phyloP scores from a whole-genome alignment of 2,329 filamentous ascomycete species.

The Shiraia sp. region DNA sequence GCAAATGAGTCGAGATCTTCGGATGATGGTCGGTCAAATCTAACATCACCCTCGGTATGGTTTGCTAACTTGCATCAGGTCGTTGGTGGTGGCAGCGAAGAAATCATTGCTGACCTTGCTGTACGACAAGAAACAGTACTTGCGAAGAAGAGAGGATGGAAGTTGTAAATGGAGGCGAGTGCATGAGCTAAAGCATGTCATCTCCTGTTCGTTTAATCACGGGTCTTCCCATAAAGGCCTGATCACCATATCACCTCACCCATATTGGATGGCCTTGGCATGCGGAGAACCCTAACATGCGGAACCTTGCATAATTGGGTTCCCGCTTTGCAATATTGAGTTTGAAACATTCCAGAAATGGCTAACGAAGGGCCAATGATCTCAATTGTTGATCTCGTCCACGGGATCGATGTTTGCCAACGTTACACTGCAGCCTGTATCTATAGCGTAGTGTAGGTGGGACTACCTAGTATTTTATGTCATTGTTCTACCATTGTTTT shows the following conservation, averaged over 20 bases:
- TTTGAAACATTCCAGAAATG: background rate
- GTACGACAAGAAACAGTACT: constrained; percentile 53
- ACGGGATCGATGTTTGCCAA: too few species aligned
- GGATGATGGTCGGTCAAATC: constrained; percentile 56
- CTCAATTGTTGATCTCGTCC: background rate
- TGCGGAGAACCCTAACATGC: constrained; percentile 5
- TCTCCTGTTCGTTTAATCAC: too few species aligned
- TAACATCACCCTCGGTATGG: background rate
- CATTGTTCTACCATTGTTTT: too few species aligned
- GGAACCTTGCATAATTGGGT: constrained; percentile 6
- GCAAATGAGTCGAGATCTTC: constrained; percentile 58
- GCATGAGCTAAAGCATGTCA: constrained; percentile 7
- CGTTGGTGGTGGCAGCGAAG: constrained; percentile 58
- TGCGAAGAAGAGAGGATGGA: constrained; percentile 50
- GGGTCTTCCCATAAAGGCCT: too few species aligned
- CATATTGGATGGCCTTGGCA: constrained; percentile 10
- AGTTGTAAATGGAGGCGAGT: constrained; percentile 33
- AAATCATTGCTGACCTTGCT: constrained; percentile 58
- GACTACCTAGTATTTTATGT: too few species aligned
- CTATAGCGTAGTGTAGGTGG: too few species aligned
- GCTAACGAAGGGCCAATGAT: background rate
- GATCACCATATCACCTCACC: background rate
- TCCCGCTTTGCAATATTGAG: background rate
- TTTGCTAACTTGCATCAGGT: constrained; percentile 31
- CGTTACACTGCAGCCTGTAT: too few species aligned